phyloP scores from a whole-genome alignment of 2,329 filamentous ascomycete genomes.

The Hypoxylon sp. region DNA sequence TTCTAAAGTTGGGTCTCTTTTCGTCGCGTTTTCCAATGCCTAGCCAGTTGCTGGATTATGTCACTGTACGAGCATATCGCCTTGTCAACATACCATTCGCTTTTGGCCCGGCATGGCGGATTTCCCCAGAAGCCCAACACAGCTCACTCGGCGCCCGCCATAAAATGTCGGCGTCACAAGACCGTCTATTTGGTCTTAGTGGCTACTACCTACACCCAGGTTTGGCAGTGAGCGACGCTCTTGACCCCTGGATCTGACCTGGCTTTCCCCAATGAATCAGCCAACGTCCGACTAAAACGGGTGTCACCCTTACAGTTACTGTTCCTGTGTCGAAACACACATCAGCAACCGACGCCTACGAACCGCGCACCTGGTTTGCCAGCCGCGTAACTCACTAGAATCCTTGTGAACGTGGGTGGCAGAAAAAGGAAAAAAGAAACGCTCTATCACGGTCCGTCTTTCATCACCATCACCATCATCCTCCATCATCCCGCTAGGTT shows the following conservation, averaged over 20 bases:
- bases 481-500: conserved; percentile 19
- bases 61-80: conserved; percentile 30
- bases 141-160: conserved; percentile 35
- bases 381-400: conserved; percentile 29
- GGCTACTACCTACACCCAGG: conserved; percentile 39
- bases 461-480: conserved; percentile 5
- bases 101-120: conserved; percentile 43
- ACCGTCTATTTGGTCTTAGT: conserved; percentile 39
- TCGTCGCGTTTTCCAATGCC: conserved; percentile 18
- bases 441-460: conserved; percentile 17
- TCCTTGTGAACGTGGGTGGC: conserved; percentile 23
- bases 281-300: conserved; percentile 28
- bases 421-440: conserved; percentile 24
- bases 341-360: conserved; percentile 26
- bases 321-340: conserved; percentile 28
- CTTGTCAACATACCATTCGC: conserved; percentile 39
- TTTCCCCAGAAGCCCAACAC: conserved; percentile 46
- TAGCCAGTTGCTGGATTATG: conserved; percentile 30
- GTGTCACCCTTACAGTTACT: conserved; percentile 30
- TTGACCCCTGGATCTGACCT: conserved; percentile 43
- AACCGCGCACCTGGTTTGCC: conserved; percentile 25
- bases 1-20: conserved; percentile 19
- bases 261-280: conserved; percentile 23
- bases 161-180: conserved; percentile 41
- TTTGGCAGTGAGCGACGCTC: conserved; percentile 37